Base-by-base conservation (phyloP, 768 basidiomycete species). In the Phallus indusiatus region DNA sequence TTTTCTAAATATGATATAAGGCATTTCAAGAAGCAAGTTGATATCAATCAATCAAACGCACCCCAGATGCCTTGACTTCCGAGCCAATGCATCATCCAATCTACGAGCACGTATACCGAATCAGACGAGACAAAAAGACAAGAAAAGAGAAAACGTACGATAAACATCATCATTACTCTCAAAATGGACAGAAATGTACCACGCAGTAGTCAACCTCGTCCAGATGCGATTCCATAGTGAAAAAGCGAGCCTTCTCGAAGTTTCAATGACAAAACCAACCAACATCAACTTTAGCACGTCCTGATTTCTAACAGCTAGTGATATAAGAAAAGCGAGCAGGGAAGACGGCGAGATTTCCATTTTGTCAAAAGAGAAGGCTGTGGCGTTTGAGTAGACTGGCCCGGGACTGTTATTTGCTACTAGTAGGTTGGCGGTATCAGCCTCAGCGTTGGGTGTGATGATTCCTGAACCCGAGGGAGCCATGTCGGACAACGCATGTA, bases 281-380 rank as follows among this genome's bases (percentile, higher is more conserved):
- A 83, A 66, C 55, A 87, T 64, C 57, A 90, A 73, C 63, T 86
- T 80, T 5, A 81, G 60, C 81, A 86, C 86, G 65, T 88, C 85
- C 14, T 75, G 71, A 28, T 85, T 65, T 12, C 80, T 84, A 16
- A 58, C 18, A 17, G 78, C 73, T 52, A 78, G 73, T 0, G 83
- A 83, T 58, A 81, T 71, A 17, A 85, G 61, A 47, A 82, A 61
- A 3, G 73, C 62, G 34, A 81, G 54, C 1, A 79, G 37, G 1
- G 79, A 71, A 7, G 74, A 61, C 12, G 75, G 17, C 3, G 56
- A 49, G 5, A 34, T 36, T 36, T 49, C 55, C 34, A 22, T 21
- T 16, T 11, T 28, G 17, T 60, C 70, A n/a, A 62, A 67, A 9
- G 49, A 67, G n/a, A n/a, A n/a, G n/a, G n/a, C n/a, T n/a, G n/a